Evolutionary conservation across 2,329 filamentous ascomycete genomes (phyloP).

Genomic region (Coleophoma eucalyptorum): DNA sequence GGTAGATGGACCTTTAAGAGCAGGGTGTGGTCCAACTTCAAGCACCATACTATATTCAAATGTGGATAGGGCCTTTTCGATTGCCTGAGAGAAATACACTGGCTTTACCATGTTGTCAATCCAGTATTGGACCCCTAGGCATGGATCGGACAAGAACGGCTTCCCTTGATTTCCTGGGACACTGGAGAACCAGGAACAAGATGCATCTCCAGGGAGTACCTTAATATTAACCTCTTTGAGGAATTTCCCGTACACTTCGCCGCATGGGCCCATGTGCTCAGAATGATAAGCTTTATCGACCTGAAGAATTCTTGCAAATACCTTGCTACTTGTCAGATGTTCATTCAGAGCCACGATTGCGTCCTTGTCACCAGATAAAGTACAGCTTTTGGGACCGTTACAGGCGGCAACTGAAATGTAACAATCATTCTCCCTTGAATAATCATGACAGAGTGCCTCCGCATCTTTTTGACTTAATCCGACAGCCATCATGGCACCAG

Average conservation of each 20-base stretch:
- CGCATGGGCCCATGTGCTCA: constrained; percentile 21
- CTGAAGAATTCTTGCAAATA: constrained; percentile 12
- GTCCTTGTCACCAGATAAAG: constrained; percentile 14
- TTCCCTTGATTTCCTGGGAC: neutral
- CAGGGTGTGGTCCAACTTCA: constrained; percentile 29
- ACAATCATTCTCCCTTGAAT: neutral
- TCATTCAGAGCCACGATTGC: neutral
- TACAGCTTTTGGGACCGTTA: constrained; percentile 14
- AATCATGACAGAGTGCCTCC: neutral
- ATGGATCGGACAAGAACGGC: neutral
- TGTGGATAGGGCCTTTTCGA: constrained; percentile 13
- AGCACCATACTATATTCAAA: constrained; percentile 11
- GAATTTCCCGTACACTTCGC: constrained; percentile 11
- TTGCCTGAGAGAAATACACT: constrained; percentile 22
- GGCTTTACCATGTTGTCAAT: constrained; percentile 1
- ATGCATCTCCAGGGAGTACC: constrained; percentile 4
- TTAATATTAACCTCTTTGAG: neutral
- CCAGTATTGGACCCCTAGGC: constrained; percentile 2
- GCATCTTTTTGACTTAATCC: constrained; percentile 22
- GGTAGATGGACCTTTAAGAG: constrained; percentile 22
- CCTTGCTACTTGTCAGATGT: neutral
- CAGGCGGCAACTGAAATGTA: constrained; percentile 24
- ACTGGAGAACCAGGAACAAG: constrained; percentile 32
- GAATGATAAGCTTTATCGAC: constrained; percentile 21
- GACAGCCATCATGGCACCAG: constrained; percentile 52